phyloP scores from a whole-genome alignment of 768 basidiomycete genomes.

The Mycena crocata region DNA sequence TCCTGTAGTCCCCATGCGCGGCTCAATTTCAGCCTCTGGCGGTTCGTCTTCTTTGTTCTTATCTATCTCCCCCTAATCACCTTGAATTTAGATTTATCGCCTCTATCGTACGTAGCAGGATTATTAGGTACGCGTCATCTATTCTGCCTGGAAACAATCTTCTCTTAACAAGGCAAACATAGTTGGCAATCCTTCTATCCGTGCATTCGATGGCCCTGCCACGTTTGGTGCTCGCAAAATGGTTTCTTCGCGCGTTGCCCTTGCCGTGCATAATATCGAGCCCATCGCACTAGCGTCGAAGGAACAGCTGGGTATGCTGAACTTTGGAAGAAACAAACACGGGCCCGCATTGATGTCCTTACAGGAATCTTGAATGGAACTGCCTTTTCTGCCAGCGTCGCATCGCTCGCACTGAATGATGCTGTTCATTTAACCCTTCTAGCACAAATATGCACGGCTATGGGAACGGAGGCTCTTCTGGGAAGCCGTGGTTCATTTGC shows the following conservation, averaged over 20 bases:
- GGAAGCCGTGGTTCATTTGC: conserved; percentile 74
- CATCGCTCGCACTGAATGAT: conserved; percentile 77
- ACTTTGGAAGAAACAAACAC: background rate
- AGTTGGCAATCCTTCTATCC: conserved; percentile 72
- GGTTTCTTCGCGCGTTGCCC: conserved; percentile 61
- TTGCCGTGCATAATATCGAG: conserved; percentile 63
- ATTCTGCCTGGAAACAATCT: background rate
- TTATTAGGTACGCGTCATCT: conserved; percentile 58
- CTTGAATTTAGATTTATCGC: conserved; percentile 46
- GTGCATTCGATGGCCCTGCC: conserved; percentile 68
- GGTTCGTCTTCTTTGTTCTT: conserved; percentile 51
- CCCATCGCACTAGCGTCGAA: conserved; percentile 73
- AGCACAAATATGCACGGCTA: conserved; percentile 79
- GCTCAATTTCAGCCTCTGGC: conserved; percentile 83
- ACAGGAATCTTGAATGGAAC: conserved; percentile 74
- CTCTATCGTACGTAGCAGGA: conserved; percentile 74
- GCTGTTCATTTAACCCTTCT: conserved; percentile 71
- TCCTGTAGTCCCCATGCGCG: conserved; percentile 83
- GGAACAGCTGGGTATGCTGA: conserved; percentile 65
- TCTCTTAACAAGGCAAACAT: conserved; percentile 23
- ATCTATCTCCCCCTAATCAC: conserved; percentile 13
- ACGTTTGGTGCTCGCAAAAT: conserved; percentile 63
- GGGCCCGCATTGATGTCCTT: background rate
- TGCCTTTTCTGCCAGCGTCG: conserved; percentile 80
- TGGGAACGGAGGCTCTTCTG: conserved; percentile 82